phyloP scores from a whole-genome alignment of 352 stramenopile genomes.

The Halophytophthora batemanensis region DNA sequence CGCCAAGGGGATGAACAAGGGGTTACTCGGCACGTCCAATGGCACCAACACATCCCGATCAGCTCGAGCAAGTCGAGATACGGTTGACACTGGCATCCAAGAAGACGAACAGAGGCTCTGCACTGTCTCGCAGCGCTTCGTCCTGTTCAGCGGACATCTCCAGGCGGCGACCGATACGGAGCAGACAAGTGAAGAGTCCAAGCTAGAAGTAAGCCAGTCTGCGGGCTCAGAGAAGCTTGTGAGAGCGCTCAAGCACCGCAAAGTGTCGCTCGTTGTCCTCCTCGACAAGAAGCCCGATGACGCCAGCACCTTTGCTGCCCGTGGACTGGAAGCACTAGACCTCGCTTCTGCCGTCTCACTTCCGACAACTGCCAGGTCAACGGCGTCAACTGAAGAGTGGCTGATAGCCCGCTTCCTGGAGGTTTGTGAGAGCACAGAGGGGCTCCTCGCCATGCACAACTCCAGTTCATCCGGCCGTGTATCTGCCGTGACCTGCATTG shows the following conservation, averaged over 20 bases:
- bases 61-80: constrained; percentile 7
- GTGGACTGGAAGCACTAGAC: constrained; percentile 14
- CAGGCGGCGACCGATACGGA: not conserved
- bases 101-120: constrained; percentile 13
- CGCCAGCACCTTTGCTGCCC: constrained; percentile 6
- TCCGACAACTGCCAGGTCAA: not conserved
- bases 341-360: constrained; percentile 8
- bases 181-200: not conserved
- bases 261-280: constrained; percentile 22
- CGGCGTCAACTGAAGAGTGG: constrained; percentile 31
- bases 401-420: constrained; percentile 88
- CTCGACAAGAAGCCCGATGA: constrained; percentile 12
- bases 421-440: constrained; percentile 74
- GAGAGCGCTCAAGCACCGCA: constrained; percentile 18
- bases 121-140: constrained; percentile 21
- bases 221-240: constrained; percentile 5
- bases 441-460: constrained; percentile 81
- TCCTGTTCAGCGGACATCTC: constrained; percentile 10
- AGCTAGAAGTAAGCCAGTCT: constrained; percentile 1
- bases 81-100: not conserved
- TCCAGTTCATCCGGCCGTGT: constrained; percentile 7
- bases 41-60: not conserved
- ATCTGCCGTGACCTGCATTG: constrained; percentile 94
- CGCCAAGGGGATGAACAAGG: constrained; percentile 26
- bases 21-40: constrained; percentile 8